Percentiles rank a stretch among this genome's conserved stretches.
These are phyloP conservation scores for Leccinum pallidistipes DNA, from an alignment of 1,284 basidiomycete genomes.

Conservation along the genomic window DNA sequence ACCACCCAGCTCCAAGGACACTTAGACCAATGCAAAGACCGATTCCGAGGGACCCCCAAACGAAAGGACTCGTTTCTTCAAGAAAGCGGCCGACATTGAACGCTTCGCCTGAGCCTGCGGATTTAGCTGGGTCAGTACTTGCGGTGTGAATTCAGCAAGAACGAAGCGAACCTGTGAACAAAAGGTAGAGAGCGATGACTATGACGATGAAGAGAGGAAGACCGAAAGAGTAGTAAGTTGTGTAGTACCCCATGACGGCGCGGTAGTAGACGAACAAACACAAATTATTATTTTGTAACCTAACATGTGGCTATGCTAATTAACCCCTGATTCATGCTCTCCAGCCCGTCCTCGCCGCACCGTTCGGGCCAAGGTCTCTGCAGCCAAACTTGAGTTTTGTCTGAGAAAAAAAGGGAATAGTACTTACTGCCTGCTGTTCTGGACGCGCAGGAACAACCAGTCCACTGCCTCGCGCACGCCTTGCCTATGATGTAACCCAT, in stretches of 20 bases:
- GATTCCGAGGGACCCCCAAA: constrained; percentile 90
- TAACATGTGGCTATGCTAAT: constrained; percentile 20
- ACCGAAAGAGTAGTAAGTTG: constrained; percentile 63
- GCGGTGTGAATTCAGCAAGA: neutral
- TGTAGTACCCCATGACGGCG: constrained; percentile 43
- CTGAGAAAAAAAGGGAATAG: neutral
- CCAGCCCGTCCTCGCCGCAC: constrained; percentile 12
- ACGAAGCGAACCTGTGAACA: constrained; percentile 72
- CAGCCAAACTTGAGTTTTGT: neutral
- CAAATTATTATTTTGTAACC: constrained; percentile 2
- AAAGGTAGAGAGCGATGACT: constrained; percentile 76
- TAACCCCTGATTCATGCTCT: constrained; percentile 10
- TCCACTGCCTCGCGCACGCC: constrained; percentile 89
- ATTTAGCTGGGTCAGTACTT: constrained; percentile 10
- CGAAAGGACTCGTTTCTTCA: constrained; percentile 91
- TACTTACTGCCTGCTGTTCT: constrained; percentile 70
- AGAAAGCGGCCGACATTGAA: constrained; percentile 94
- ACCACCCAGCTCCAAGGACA: constrained; percentile 96
- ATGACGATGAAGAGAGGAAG: constrained; percentile 64
- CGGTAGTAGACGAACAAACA: constrained; percentile 18
- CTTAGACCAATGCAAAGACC: constrained; percentile 93
- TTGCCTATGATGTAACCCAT: constrained; percentile 54
- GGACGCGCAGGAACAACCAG: constrained; percentile 91
- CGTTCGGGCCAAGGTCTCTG: constrained; percentile 26
- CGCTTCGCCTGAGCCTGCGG: constrained; percentile 75